A percentile compares a stretch with the other conserved stretches of the same genome.
These are phyloP conservation scores for Penicillium sp. DNA, from an alignment of 2,329 filamentous ascomycete species.

Conservation along the genomic window DNA sequence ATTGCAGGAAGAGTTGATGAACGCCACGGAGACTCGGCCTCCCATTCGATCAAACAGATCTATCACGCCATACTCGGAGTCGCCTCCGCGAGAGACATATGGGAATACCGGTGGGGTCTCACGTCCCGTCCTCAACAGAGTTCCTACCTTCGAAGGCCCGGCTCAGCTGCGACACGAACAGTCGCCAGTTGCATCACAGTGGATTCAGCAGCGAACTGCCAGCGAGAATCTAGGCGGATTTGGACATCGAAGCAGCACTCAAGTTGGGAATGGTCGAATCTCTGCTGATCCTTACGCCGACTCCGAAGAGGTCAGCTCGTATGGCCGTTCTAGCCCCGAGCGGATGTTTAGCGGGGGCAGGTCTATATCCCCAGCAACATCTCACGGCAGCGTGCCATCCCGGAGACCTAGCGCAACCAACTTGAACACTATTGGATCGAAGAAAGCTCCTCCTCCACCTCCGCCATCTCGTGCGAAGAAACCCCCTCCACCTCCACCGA, in stretches of 20 bases:
- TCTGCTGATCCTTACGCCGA: conserved; percentile 42
- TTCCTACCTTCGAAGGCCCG: conserved; percentile 53
- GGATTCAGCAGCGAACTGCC: conserved; percentile 43
- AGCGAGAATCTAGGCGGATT: conserved; percentile 47
- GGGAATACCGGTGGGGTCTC: conserved; percentile 24
- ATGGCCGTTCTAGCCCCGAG: conserved; percentile 43
- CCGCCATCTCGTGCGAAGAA: conserved; percentile 57
- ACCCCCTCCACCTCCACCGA: conserved; percentile 55
- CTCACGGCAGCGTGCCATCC: conserved; percentile 45
- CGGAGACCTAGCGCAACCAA: conserved; percentile 45
- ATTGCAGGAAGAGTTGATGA: conserved; percentile 48
- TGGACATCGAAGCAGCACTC: conserved; percentile 38
- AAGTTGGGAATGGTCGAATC: conserved; percentile 38
- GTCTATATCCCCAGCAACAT: conserved; percentile 48
- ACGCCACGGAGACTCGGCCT: conserved; percentile 43
- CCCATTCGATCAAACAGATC: conserved; percentile 44
- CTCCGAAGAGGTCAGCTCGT: conserved; percentile 44
- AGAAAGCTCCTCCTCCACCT: conserved; percentile 55
- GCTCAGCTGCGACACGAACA: conserved; percentile 46
- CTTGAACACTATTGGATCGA: conserved; percentile 27
- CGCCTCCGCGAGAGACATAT: conserved; percentile 35
- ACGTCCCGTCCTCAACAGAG: conserved; percentile 44
- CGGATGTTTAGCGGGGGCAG: conserved; percentile 39
- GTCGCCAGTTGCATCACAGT: conserved; percentile 40
- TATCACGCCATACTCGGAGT: conserved; percentile 27